Conservation (phyloP, 768 basidiomycete genomes). For the Hypholoma sublateritium region DNA sequence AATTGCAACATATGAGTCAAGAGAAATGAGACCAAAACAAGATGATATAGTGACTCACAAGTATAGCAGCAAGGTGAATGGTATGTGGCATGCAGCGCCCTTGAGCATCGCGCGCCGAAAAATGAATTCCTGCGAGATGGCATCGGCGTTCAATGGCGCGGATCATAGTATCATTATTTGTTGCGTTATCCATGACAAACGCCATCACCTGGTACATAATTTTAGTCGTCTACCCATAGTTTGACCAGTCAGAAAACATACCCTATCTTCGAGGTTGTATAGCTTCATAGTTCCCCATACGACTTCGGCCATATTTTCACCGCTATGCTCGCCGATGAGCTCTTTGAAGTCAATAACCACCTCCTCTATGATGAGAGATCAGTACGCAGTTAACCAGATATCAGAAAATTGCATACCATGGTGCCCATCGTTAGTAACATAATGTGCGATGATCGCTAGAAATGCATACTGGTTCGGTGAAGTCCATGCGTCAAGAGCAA, state of each 20-base stretch:
- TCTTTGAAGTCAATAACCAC: no score
- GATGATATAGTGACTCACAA: no score
- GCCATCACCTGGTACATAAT: constrained; percentile 24
- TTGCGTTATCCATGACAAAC: constrained; percentile 34
- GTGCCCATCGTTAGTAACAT: constrained; percentile 22
- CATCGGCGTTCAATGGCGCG: constrained; percentile 15
- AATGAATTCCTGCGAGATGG: constrained; percentile 15
- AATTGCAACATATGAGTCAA: no score
- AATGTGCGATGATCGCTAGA: constrained; percentile 28
- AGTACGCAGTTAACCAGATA: not conserved
- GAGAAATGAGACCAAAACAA: constrained; percentile 18
- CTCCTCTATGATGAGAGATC: no score
- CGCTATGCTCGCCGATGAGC: no score
- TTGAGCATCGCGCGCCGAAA: constrained; percentile 20
- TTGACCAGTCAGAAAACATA: no score
- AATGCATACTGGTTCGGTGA: constrained; percentile 30
- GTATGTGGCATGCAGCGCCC: constrained; percentile 40
- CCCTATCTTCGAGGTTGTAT: constrained; percentile 17
- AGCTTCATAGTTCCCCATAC: constrained; percentile 27
- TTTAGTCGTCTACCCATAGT: no score
- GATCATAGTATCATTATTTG: constrained; percentile 35
- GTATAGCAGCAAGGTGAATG: constrained; percentile 32
- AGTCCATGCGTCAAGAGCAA: constrained; percentile 30
- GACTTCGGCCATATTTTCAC: constrained; percentile 28
- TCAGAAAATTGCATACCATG: constrained; percentile 18